phyloP scores from a whole-genome alignment of 345 rosid species.

The Trapa bicornis region DNA sequence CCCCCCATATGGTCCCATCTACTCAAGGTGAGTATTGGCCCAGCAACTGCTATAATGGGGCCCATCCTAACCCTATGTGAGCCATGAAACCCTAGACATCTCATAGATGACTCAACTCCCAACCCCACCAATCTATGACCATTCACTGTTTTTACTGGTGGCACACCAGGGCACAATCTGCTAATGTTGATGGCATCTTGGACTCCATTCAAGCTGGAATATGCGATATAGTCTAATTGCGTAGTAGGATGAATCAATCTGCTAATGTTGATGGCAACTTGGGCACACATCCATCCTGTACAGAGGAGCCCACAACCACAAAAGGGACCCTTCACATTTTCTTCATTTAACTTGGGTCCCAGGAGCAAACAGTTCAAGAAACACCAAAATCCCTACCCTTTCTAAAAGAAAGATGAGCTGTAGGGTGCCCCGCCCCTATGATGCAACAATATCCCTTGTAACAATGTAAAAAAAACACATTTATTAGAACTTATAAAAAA shows the following conservation, averaged over 20 bases:
- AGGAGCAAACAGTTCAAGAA: neutral
- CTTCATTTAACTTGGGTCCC: neutral
- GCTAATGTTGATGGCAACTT: too few relatives aligned
- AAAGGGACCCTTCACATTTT: neutral
- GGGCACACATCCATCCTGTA: neutral
- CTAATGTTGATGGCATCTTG: neutral
- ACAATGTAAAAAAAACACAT: too few relatives aligned
- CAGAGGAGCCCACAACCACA: neutral
- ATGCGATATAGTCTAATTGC: neutral
- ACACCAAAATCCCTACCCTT: neutral
- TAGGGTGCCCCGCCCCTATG: neutral
- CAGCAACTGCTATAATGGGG: neutral
- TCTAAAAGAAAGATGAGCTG: conserved; percentile 2
- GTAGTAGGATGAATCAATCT: neutral
- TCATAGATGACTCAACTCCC: neutral
- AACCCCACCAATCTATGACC: neutral
- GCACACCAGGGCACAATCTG: neutral
- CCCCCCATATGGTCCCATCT: neutral
- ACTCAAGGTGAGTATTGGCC: too few relatives aligned
- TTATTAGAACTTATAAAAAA: too few relatives aligned
- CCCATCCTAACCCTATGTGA: neutral
- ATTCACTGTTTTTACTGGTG: neutral
- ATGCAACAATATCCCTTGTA: neutral
- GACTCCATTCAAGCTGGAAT: neutral
- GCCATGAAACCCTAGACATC: neutral